phyloP scores from a whole-genome alignment of 805 yeast genomes.

The Naumovozyma dairenensis region DNA sequence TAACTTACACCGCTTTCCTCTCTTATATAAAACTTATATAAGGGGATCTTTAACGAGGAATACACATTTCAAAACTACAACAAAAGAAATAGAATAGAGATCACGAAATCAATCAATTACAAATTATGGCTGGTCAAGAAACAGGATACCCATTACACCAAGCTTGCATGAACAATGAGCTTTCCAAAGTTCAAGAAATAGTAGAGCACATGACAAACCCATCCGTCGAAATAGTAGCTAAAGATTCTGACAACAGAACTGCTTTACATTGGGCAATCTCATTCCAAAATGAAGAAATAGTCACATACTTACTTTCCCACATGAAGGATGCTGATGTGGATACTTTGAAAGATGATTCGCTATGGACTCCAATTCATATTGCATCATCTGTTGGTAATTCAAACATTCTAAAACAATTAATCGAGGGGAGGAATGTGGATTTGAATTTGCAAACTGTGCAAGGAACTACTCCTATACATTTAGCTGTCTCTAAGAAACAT shows the following conservation, averaged over 20 bases:
- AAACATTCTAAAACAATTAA: conserved; percentile 41
- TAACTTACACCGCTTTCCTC: too few species aligned
- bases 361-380: conserved; percentile 85
- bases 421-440: conserved; percentile 47
- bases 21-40: too few species aligned
- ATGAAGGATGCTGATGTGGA: conserved; percentile 47
- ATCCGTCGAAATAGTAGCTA: conserved; percentile 29
- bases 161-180: conserved; percentile 57
- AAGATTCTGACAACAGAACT: conserved; percentile 68
- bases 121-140: not conserved
- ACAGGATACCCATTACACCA: conserved; percentile 36
- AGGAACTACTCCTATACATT: conserved; percentile 67
- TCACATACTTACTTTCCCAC: conserved; percentile 31
- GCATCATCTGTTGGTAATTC: conserved; percentile 66
- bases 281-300: conserved; percentile 43
- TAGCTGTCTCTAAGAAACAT: conserved; percentile 66
- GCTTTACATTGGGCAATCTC: conserved; percentile 89
- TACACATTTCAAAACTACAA: too few species aligned
- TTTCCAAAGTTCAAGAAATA: conserved; percentile 40
- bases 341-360: conserved; percentile 58
- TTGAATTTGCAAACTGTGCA: conserved; percentile 50
- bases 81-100: too few species aligned
- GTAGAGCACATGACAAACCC: conserved; percentile 39
- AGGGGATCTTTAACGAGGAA: too few species aligned
- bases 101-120: too few species aligned